Conservation (phyloP, 768 basidiomycete species). For the Tricholoma flavovirens region DNA sequence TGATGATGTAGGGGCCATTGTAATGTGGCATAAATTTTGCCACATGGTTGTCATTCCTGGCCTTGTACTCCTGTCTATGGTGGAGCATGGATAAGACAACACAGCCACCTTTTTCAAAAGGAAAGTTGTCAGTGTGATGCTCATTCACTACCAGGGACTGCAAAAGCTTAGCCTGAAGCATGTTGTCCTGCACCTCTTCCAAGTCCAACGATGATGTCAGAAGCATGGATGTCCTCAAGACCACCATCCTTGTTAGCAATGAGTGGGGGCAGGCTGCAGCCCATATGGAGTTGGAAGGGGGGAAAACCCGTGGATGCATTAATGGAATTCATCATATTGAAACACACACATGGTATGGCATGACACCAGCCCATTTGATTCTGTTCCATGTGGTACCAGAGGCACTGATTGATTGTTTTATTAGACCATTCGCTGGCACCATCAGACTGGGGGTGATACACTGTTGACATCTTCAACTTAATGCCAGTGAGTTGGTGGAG, state of each 20-base stretch:
- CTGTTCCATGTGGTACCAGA: constrained; percentile 21
- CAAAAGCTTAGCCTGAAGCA: background rate
- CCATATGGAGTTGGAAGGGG: constrained; percentile 24
- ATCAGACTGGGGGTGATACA: too few relatives aligned
- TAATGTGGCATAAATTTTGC: too few relatives aligned
- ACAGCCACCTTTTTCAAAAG: too few relatives aligned
- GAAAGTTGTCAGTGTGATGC: background rate
- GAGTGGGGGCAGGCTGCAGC: constrained; percentile 3
- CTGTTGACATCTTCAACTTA: too few relatives aligned
- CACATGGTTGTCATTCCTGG: constrained; percentile 11
- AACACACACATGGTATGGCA: constrained; percentile 20
- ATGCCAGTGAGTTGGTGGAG: too few relatives aligned
- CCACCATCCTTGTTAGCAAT: background rate
- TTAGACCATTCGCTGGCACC: too few relatives aligned
- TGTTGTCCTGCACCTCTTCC: background rate
- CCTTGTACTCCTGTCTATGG: constrained; percentile 15
- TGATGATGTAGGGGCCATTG: background rate
- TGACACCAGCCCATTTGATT: constrained; percentile 28
- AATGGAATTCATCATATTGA: constrained; percentile 27
- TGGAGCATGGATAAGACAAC: constrained; percentile 26
- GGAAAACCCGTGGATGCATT: constrained; percentile 26
- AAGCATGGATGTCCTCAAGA: background rate
- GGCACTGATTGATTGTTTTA: too few relatives aligned
- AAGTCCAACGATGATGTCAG: background rate
- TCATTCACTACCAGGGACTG: background rate